Conservation (phyloP, 345 rosid species). For the Capsella bursapastoris region DNA sequence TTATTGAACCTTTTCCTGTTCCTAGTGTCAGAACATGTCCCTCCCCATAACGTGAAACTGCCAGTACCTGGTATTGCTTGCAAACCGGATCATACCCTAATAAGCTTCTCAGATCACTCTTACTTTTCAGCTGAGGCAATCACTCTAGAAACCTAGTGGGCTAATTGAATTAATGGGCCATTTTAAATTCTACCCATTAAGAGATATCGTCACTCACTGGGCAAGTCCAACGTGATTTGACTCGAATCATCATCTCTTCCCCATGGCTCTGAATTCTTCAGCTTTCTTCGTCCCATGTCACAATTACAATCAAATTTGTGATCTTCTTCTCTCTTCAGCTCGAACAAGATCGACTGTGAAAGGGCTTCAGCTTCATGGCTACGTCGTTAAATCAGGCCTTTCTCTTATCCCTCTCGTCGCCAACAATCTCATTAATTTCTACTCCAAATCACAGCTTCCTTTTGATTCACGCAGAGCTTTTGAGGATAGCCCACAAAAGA, state of each 20-base stretch:
- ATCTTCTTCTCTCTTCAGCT: slow-evolving; percentile 66
- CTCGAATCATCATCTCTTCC: not conserved
- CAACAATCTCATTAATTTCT: slow-evolving; percentile 84
- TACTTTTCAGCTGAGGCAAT: not conserved
- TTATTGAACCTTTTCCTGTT: no score
- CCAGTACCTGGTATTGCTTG: not conserved
- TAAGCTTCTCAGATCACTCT: not conserved
- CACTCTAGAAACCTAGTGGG: not conserved
- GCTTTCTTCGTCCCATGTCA: slow-evolving; percentile 39
- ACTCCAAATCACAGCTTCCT: slow-evolving; percentile 81
- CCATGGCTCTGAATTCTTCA: slow-evolving; percentile 11
- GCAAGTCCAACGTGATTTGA: slow-evolving; percentile 1
- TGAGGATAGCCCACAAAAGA: slow-evolving; percentile 54
- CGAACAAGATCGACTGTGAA: slow-evolving; percentile 54
- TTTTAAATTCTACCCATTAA: not conserved
- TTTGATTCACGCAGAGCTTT: slow-evolving; percentile 59
- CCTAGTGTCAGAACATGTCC: not conserved
- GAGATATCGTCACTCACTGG: not conserved
- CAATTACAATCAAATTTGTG: slow-evolving; percentile 55
- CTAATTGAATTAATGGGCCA: not conserved
- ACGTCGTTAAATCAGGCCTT: slow-evolving; percentile 69
- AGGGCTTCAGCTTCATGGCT: slow-evolving; percentile 83
- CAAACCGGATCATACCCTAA: slow-evolving; percentile 13
- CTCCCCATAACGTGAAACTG: no score
- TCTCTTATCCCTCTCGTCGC: slow-evolving; percentile 67